Conservation (phyloP, 2,329 filamentous ascomycete species). For the Cercospora zeae-maydis region DNA sequence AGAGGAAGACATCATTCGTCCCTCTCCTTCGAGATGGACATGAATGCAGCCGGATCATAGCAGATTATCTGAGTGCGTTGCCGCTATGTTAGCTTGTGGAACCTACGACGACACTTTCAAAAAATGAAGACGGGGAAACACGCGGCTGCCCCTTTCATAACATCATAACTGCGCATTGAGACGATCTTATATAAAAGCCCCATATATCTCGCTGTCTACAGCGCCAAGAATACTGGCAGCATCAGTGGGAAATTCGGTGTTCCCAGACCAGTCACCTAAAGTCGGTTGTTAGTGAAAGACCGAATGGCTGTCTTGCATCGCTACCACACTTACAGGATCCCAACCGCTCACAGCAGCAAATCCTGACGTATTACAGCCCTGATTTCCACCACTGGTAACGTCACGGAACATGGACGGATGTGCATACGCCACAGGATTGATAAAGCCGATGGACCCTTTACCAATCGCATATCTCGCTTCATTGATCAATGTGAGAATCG, state of each 20-base stretch:
- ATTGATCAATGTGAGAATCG: slow-evolving; percentile 49
- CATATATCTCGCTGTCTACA: slow-evolving; percentile 17
- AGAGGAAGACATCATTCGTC: slow-evolving; percentile 62
- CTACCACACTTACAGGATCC: slow-evolving; percentile 25
- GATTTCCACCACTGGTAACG: slow-evolving; percentile 40
- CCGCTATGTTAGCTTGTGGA: not conserved
- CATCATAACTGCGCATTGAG: too few relatives aligned
- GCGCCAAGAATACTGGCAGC: slow-evolving; percentile 29
- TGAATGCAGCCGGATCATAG: not conserved
- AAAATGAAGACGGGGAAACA: not conserved
- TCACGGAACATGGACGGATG: slow-evolving; percentile 42
- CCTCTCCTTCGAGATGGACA: not conserved
- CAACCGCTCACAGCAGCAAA: slow-evolving; percentile 29
- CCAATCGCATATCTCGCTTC: slow-evolving; percentile 38
- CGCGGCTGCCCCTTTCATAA: too few relatives aligned
- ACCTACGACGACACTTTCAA: not conserved
- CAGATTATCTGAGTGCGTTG: not conserved
- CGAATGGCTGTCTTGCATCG: not conserved
- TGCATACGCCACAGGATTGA: slow-evolving; percentile 37
- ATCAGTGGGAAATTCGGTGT: slow-evolving; percentile 36
- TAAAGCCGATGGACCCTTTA: slow-evolving; percentile 42
- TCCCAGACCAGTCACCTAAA: slow-evolving; percentile 20
- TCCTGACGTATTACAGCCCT: slow-evolving; percentile 39
- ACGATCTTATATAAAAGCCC: not conserved
- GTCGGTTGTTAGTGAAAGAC: not conserved